phyloP scores from a whole-genome alignment of 352 stramenopile genomes.

The Phytophthora rubi region DNA sequence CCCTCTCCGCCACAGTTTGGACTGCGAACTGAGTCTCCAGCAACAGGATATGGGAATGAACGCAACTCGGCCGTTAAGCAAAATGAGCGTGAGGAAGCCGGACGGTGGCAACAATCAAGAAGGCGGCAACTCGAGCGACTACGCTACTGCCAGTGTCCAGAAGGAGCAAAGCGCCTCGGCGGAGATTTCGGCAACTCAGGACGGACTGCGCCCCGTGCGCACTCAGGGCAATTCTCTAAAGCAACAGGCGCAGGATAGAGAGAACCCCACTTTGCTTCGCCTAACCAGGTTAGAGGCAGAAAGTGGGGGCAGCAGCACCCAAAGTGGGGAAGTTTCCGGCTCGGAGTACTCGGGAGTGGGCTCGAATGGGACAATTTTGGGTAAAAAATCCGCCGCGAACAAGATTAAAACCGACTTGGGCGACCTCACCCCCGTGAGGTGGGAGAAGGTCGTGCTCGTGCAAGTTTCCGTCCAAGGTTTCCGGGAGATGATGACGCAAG shows the following conservation, averaged over 20 bases:
- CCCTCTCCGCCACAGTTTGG: slow-evolving; percentile 39
- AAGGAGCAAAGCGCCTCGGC: slow-evolving; percentile 29
- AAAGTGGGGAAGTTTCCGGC: slow-evolving; percentile 37
- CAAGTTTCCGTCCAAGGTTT: slow-evolving; percentile 88
- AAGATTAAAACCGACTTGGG: slow-evolving; percentile 88
- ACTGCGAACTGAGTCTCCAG: slow-evolving; percentile 44
- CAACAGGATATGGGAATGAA: slow-evolving; percentile 6
- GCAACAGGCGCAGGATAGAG: slow-evolving; percentile 18
- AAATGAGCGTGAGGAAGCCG: slow-evolving; percentile 41
- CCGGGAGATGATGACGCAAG: slow-evolving; percentile 73
- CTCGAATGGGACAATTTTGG: slow-evolving; percentile 19
- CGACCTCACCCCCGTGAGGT: slow-evolving; percentile 73
- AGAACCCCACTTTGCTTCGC: slow-evolving; percentile 30
- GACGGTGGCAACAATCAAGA: slow-evolving; percentile 14
- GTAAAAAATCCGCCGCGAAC: slow-evolving; percentile 58
- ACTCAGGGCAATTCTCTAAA: slow-evolving; percentile 15
- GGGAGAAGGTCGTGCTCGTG: slow-evolving; percentile 86
- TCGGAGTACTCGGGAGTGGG: slow-evolving; percentile 41
- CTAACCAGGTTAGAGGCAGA: slow-evolving; percentile 32
- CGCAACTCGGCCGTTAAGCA: slow-evolving; percentile 26
- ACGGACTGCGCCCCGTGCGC: slow-evolving; percentile 9
- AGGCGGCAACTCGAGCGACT: slow-evolving; percentile 12
- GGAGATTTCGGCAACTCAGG: slow-evolving; percentile 24
- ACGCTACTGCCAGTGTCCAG: slow-evolving; percentile 19
- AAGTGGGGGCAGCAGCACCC: slow-evolving; percentile 28